Base-by-base conservation (phyloP, 108 stramenopile species). In the Nannochloropsis granulata region DNA sequence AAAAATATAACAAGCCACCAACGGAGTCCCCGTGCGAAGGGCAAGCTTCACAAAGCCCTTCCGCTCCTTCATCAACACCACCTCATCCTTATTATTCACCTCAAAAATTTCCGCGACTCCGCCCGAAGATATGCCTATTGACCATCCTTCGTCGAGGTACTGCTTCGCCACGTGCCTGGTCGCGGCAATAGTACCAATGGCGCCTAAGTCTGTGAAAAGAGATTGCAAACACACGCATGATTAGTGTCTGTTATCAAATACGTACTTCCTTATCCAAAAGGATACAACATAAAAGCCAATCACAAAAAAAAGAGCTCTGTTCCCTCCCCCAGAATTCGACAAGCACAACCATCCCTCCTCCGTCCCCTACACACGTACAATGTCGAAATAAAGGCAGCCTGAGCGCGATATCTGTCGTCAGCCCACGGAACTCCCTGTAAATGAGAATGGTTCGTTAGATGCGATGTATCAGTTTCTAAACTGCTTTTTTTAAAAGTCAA, bases 51-150 rank as follows among this genome's bases (percentile, higher is more conserved):
- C 92, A 45, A 95, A 94, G 24, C 95, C 95, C 83, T 94, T 94
- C 21, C 95, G 87, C 82, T 91, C 90, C 78, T 81, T 84, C 81
- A 95, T 43, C 79, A 91, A 92, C 19, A 94, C 45, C 19, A 91
- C 84, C 78, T 94, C 95, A 46, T 93, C 89, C 23, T 83, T 83
- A 9, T 89, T 82, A 78, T 93, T 89, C 44, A 83, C 89, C 43
- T 93, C 91, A 88, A 95, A 95, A 43, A 95, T 88, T 85, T 95
- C 95, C n/a, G 93, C 94, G 78, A 94, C 94, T 13, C 94, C 95
- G 43, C 95, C 95, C 46, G 93, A 88, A 83, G 93, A 94, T 24
- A 95, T 82, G 12, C 87, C 87, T n/a, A 88, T n/a, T 24, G 82
- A 82, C 79, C 81, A 44, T 13, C 84, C 80, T 82, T 85, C 24